Evolutionary conservation across 306 rosid genomes (phyloP), one percentile per base, ranked within the genome.

Genomic region (Ochetophila trinervis): DNA sequence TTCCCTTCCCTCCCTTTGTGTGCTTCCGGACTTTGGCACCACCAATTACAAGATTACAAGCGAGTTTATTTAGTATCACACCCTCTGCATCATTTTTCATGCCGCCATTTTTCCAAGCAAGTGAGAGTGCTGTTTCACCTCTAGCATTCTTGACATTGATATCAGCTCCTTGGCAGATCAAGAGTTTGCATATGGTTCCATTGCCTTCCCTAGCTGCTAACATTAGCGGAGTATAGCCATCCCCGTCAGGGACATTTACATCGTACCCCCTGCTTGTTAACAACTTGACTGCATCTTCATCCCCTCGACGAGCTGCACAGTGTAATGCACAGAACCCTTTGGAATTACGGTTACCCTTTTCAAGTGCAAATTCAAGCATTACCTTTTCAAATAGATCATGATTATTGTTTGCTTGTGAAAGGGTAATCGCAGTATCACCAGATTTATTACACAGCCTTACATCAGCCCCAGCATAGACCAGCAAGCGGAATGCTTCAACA

Each of bases 121-220:
- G 89, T 8, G 68, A 73, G 40, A 92, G 92, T 4, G 93, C 85
- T 0, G 95, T 89, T 83, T 92, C 91, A 1, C 96, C 98, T 65
- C 79, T 78, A 3, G 82, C 62, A 72, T 73, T 92, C 72, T 73
- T 79, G 11, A 63, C 70, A 49, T 79, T 82, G 16, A 78, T 73
- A 40, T 74, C 50, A 54, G 98, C 92, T 8, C 98, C 95, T 4
- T 44, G 67, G 44, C 86, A 87, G 53, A 92, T 77, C 78, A 92
- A 81, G 68, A 82, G 78, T 62, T 78, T 69, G 51, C 98, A 92
- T 63, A 82, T 75, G 44, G 84, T 56, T 8, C 85, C 88, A 63
- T 87, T 84, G 69, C 95, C 91, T 82, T 86, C 95, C 74, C 90
- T 87, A 42, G 98, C 96, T 21, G 98, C 98, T 68, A 87, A 56